A percentile compares a stretch with the other conserved stretches of the same genome.
These are phyloP conservation scores for Exutisphaerella laricina DNA, from an alignment of 2,329 filamentous ascomycete species.

Conservation along the genomic window DNA sequence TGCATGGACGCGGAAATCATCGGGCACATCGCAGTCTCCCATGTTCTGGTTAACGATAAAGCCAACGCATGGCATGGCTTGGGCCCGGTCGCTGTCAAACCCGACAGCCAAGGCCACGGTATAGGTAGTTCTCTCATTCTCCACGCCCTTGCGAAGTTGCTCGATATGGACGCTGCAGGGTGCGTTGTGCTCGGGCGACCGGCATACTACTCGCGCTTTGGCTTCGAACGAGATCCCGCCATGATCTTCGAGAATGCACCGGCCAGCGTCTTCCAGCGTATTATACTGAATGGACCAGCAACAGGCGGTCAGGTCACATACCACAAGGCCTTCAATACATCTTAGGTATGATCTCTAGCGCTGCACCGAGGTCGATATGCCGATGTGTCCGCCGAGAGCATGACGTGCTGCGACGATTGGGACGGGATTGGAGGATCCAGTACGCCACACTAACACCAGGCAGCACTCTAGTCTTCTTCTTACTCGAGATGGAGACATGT, in stretches of 20 bases:
- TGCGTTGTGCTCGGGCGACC: constrained; percentile 9
- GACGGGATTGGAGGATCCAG: not conserved
- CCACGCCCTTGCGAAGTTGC: not conserved
- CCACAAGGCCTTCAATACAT: constrained; percentile 8
- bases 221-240: constrained; percentile 2
- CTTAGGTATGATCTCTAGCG: not conserved
- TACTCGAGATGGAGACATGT: not conserved
- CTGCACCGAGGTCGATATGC: not conserved
- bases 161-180: not conserved
- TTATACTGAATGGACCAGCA: not conserved
- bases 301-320: constrained; percentile 6
- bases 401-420: not conserved
- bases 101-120: constrained; percentile 4
- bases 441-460: not conserved
- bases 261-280: constrained; percentile 3
- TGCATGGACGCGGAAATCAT: not conserved
- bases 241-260: constrained; percentile 7
- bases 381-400: not conserved
- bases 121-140: constrained; percentile 4
- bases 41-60: constrained; percentile 4
- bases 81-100: constrained; percentile 6
- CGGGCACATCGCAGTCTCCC: constrained; percentile 8
- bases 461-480: not conserved
- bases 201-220: constrained; percentile 7
- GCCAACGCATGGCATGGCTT: constrained; percentile 4